These are phyloP conservation scores for Picochlorum sp. DNA, from an alignment of 139 green algal species.

Conservation along the genomic window DNA sequence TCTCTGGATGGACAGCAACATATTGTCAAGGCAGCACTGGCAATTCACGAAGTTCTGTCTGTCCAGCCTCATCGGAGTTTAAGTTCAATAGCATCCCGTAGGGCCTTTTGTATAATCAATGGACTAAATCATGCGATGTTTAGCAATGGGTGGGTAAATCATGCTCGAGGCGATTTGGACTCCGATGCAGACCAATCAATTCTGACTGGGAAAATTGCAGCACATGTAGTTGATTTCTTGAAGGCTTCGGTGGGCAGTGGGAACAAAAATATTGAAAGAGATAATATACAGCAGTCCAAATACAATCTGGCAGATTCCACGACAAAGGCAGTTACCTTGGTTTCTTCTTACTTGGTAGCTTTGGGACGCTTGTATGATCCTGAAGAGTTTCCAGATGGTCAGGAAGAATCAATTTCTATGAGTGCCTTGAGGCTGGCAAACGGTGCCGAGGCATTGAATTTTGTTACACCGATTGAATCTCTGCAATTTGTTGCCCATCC, in stretches of 20 bases:
- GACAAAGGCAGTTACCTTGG: background rate
- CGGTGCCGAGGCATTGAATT: background rate
- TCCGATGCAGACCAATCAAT: background rate
- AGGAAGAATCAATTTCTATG: too few species aligned
- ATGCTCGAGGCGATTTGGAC: conserved; percentile 1
- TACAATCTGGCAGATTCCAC: background rate
- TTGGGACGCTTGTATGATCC: background rate
- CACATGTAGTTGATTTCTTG: conserved; percentile 1
- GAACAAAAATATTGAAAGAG: background rate
- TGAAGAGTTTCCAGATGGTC: background rate
- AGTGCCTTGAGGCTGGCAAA: too few species aligned
- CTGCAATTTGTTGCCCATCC: background rate
- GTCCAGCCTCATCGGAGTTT: background rate
- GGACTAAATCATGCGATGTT: conserved; percentile 13
- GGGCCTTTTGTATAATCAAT: conserved; percentile 1
- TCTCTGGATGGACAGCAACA: too few species aligned
- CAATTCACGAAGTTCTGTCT: background rate
- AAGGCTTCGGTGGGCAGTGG: too few species aligned
- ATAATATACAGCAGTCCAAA: background rate
- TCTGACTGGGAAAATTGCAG: background rate
- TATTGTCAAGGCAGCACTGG: too few species aligned
- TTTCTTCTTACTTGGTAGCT: background rate
- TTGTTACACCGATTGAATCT: background rate
- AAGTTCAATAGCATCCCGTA: background rate
- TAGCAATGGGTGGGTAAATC: conserved; percentile 9